Base-by-base conservation (phyloP, 345 rosid genomes). In the Abelmoschus esculentus region DNA sequence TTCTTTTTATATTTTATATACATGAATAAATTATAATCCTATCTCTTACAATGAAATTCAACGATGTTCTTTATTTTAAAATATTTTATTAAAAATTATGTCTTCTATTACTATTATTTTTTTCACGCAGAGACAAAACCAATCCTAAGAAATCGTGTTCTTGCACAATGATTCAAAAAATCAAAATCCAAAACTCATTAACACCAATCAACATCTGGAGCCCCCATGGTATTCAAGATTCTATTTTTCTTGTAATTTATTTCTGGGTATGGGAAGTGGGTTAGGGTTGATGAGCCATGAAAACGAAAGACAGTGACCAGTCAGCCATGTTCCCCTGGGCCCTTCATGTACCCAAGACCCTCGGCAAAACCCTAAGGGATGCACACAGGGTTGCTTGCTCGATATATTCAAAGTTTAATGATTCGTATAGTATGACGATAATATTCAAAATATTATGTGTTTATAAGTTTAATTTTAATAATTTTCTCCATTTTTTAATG, bases 371-470 rank as follows among this genome's bases (percentile, higher is more conserved):
- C 66, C 63, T 12, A 57, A 68, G 74, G 70, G 28, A 3, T 44
- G 49, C 82, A 70, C 72, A 61, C 75, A 75, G 58, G 78, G 79
- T 76, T 73, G 78, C 77, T 73, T 76, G 67, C 52, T 46, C 26
- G 8, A 49, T 18, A 52, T n/a, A 17, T 7, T 26, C 3, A 22
- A 22, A 4, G n/a, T 47, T 11, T 47, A 3, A 47, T 5, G 14
- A 10, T 46, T 11, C 13, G 0, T 12, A 10, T 47, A 12, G 0
- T 47, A 47, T 14, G n/a, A 2, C n/a, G n/a, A 47, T 3, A 47
- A 47, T 47, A 47, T 47, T 47, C 3, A 13, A 47, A 47, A 13
- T 13, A 3, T 47, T 11, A 11, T 11, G n/a, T 14, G 3, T 13
- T 47, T 13, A 13, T 14, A 47, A 47, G 11, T 47, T 47, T 47